Evolutionary conservation across 139 green algal genomes (phyloP), one percentile per base, ranked within the genome.

Genomic region (Micractinium sp.): DNA sequence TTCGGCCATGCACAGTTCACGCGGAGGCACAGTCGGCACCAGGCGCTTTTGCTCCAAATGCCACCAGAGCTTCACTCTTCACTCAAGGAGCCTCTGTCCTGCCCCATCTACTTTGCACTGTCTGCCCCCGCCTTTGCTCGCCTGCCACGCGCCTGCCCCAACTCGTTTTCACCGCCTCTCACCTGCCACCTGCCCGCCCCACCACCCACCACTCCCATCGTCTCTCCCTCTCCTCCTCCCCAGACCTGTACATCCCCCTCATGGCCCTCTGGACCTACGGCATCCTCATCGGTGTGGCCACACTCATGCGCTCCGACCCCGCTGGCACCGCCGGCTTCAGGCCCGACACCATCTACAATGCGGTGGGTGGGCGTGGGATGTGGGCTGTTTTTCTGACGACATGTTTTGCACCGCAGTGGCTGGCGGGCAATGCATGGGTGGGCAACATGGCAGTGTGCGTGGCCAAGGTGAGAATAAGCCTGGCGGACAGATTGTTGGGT

Each of bases 211-310:
- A 3, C 63, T 5, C 14, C 63, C 63, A 5, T 27, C 60, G 20
- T 71, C 63, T 71, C 12, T 15, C 29, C 47, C 79, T 31, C 41
- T 67, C 35, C 25, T 27, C 16, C n/a, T 39, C 16, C 23, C 16
- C 86, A 86, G 98, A 99, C 92, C 93, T 99, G 82, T 99, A 99
- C 94, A 95, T 99, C 35, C 98, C 98, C 0, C 66, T 98, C 39
- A 96, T 99, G 94, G 95, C 94, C 0, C 88, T 97, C 20, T 97
- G 93, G 93, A 97, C 96, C 35, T 99, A 98, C 91, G 90, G 92
- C 79, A 77, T 99, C 33, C 89, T 99, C 31, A 83, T 92, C 4
- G 94, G 91, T 20, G 67, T 92, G 20, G 66, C 87, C 2, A 53
- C 93, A 38, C 77, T 93, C 9, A 56, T 74, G 9, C 71, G 79